A percentile compares a stretch with the other conserved stretches of the same genome.
These are phyloP conservation scores for Heteromeles arbutifolia DNA, from an alignment of 306 rosid genomes.

Conservation along the genomic window DNA sequence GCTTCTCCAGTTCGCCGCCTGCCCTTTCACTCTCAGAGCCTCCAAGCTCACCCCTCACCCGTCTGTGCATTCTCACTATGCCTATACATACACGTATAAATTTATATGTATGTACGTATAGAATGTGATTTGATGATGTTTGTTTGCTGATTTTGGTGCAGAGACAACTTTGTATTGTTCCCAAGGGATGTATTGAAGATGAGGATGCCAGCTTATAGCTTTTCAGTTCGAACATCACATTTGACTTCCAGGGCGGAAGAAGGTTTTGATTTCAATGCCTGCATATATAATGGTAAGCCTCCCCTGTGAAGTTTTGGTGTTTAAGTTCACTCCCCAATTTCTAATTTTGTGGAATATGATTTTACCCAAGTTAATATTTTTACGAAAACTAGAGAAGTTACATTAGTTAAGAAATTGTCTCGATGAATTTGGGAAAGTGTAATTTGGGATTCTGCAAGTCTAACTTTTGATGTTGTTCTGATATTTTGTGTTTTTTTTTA, in stretches of 20 bases:
- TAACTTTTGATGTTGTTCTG: not conserved
- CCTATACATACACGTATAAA: too few relatives aligned
- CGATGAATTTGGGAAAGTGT: too few relatives aligned
- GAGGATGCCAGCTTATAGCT: conserved; percentile 83
- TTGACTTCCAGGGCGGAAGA: conserved; percentile 64
- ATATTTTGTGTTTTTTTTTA: conserved; percentile 2
- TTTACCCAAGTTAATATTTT: not conserved
- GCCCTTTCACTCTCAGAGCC: conserved; percentile 60
- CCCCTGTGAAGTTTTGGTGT: not conserved
- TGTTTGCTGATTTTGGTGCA: conserved; percentile 28
- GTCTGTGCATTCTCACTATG: conserved; percentile 28
- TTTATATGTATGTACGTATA: not conserved
- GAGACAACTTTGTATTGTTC: conserved; percentile 74
- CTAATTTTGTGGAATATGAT: not conserved
- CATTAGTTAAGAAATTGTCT: not conserved
- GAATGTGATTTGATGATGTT: not conserved
- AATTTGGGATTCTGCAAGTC: not conserved
- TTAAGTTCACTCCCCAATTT: not conserved
- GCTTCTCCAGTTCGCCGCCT: conserved; percentile 70
- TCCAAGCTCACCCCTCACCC: conserved; percentile 60
- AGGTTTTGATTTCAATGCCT: conserved; percentile 82
- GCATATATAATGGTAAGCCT: conserved; percentile 66
- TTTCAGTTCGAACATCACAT: conserved; percentile 65
- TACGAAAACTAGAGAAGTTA: not conserved
- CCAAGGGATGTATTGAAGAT: conserved; percentile 75